These are phyloP conservation scores for Conidiobolus incongruus DNA, from an alignment of 371 early-diverging fungal species.

Conservation along the genomic window DNA sequence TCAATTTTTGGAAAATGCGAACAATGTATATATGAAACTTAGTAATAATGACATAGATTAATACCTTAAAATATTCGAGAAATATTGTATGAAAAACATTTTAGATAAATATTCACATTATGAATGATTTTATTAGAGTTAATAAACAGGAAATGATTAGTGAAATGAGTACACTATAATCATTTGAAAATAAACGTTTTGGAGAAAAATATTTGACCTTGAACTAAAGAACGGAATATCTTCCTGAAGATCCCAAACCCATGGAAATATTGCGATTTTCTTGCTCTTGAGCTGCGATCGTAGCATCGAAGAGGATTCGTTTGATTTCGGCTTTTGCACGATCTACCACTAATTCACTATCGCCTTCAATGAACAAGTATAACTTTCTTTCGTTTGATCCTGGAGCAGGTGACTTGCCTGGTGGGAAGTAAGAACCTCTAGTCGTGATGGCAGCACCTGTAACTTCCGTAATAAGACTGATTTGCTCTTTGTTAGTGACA, in stretches of 20 bases:
- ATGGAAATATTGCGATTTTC: constrained; percentile 18
- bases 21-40: too few species aligned
- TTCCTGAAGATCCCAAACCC: not conserved
- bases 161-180: too few species aligned
- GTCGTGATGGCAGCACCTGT: constrained; percentile 89
- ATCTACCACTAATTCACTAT: constrained; percentile 69
- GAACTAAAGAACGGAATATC: constrained; percentile 5
- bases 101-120: too few species aligned
- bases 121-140: too few species aligned
- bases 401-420: constrained; percentile 49
- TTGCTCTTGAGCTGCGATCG: constrained; percentile 38
- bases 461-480: constrained; percentile 70
- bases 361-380: constrained; percentile 85
- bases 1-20: too few species aligned
- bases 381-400: constrained; percentile 64
- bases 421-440: constrained; percentile 67
- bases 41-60: too few species aligned
- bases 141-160: too few species aligned
- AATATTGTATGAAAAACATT: too few species aligned
- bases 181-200: too few species aligned
- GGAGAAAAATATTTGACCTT: too few species aligned
- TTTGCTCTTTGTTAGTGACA: constrained; percentile 88
- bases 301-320: constrained; percentile 72
- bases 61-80: too few species aligned
- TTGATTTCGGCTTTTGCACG: constrained; percentile 84